These are phyloP conservation scores for Fraxinus floribunda DNA, from an alignment of 305 asterid species.

Conservation along the genomic window DNA sequence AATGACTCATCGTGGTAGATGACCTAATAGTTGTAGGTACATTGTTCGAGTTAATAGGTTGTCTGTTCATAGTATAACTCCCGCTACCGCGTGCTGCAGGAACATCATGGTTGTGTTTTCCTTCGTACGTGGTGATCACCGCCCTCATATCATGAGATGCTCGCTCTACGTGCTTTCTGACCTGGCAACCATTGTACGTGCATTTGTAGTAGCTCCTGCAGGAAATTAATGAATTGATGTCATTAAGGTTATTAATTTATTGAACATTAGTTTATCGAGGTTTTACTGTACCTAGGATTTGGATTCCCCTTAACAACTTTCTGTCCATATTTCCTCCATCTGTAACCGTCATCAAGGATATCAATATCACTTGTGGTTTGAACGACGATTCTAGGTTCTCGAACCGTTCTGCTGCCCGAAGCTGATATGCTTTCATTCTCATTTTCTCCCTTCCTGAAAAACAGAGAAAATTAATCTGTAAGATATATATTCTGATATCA, in stretches of 20 bases:
- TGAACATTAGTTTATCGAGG: not conserved
- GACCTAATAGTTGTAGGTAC: constrained; percentile 43
- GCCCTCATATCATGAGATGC: constrained; percentile 86
- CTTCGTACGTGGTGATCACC: constrained; percentile 90
- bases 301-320: constrained; percentile 95
- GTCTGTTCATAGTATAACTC: constrained; percentile 40
- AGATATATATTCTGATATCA: not conserved
- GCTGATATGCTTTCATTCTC: constrained; percentile 62
- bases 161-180: constrained; percentile 89
- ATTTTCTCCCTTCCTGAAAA: constrained; percentile 69
- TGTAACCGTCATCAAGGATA: constrained; percentile 89
- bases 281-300: constrained; percentile 60
- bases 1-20: constrained; percentile 36
- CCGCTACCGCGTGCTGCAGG: constrained; percentile 95
- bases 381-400: constrained; percentile 87
- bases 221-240: constrained; percentile 1
- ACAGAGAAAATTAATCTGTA: constrained; percentile 5
- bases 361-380: constrained; percentile 91
- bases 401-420: constrained; percentile 62
- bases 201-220: constrained; percentile 95
- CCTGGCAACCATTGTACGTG: constrained; percentile 71
- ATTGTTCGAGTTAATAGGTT: constrained; percentile 29
- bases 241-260: not conserved
- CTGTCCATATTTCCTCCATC: constrained; percentile 97
- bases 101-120: constrained; percentile 94